Base-by-base conservation (phyloP, 306 rosid genomes). In the Elaeagnus macrophylla region DNA sequence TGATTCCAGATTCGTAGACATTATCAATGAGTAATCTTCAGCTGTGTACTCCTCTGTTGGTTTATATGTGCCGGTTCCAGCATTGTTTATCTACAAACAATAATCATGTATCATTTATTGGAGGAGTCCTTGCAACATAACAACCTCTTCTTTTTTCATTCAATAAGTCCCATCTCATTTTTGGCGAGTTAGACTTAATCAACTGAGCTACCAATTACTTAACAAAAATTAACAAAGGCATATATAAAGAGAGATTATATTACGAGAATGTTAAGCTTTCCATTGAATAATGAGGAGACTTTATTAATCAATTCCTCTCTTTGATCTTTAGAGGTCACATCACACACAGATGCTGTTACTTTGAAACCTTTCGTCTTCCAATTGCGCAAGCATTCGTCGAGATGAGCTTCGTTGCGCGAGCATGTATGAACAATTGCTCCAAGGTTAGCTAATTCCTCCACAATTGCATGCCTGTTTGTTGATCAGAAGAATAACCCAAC, bases 11-110 rank as follows among this genome's bases (percentile, higher is more conserved):
- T 81, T 81, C 13, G 66, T 61, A 3, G 52, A 32, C 76, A 67
- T 71, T 32, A 74, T 1, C 12, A 44, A 47, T 42, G 76, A 44
- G 39, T 63, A 10, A 51, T 80, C 80, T 25, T 77, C 76, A 37
- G 72, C 57, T 10, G 90, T 75, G 76, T 68, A 75, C 25, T 82
- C 85, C 40, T 49, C 59, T 48, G 78, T 60, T 18, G 90, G 83
- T 57, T 86, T 82, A 47, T 74, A 61, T 19, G 70, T 73, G 59
- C 61, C 61, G 38, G 81, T 86, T 54, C 95, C 95, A 37, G 67
- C 95, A 75, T 82, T 86, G 69, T 82, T 70, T 18, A 70, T 25
- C 75, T 70, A n/a, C n/a, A n/a, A n/a, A n/a, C n/a, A n/a, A n/a
- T n/a, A n/a, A n/a, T n/a, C n/a, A n/a, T n/a, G n/a, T n/a, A n/a